A percentile compares a stretch with the other conserved stretches of the same genome.
Conservation (phyloP, 2,329 filamentous ascomycete species). For the Zasmidium angulare region DNA sequence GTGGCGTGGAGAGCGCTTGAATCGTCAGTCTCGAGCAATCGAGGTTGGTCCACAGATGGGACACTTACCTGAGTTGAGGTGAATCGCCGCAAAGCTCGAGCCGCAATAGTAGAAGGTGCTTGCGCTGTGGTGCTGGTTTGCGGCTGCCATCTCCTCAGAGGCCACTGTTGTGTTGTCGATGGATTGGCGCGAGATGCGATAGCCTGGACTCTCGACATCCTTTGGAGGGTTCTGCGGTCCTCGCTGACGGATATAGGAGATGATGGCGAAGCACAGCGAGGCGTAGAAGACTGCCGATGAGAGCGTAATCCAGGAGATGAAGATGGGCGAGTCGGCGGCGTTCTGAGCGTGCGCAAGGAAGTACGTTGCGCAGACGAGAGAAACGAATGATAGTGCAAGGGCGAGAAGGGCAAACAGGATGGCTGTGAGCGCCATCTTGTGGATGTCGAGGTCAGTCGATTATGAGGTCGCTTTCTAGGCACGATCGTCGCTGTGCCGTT, state of each 20-base stretch:
- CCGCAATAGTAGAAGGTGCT: background rate
- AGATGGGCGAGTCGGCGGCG: background rate
- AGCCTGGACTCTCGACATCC: background rate
- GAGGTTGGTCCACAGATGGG: background rate
- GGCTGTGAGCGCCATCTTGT: background rate
- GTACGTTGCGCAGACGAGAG: background rate
- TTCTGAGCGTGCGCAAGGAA: background rate
- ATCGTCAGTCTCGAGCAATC: background rate
- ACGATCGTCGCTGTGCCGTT: no score
- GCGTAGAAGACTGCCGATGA: background rate
- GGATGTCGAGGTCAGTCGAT: background rate
- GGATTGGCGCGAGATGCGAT: background rate
- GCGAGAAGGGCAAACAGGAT: background rate
- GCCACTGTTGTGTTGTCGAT: background rate
- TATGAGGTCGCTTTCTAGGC: background rate
- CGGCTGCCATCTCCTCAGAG: background rate
- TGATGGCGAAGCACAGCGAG: background rate
- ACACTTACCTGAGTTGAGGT: background rate
- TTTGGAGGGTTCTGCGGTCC: background rate
- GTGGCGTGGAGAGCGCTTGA: background rate
- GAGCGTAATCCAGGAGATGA: slow-evolving; percentile 3
- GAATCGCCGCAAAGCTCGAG: background rate
- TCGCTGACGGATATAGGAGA: background rate
- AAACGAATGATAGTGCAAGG: background rate
- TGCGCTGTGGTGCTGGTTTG: background rate